Conservation (phyloP, 139 green algal genomes). For the Chlorella ohadii region DNA sequence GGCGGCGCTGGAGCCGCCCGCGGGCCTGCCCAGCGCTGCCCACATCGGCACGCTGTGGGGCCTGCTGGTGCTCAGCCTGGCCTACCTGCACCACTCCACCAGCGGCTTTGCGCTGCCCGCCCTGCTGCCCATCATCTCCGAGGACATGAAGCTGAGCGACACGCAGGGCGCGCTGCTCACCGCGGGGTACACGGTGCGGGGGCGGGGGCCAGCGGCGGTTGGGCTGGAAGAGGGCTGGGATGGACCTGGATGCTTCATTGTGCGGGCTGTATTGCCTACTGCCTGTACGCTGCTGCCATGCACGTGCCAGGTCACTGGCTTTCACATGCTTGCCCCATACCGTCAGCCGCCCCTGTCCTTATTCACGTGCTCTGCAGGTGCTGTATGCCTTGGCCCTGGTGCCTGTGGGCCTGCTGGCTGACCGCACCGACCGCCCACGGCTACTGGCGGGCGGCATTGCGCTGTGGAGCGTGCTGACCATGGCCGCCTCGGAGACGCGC, state of each 20-base stretch:
- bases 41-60: constrained; percentile 70
- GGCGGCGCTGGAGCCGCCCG: neutral
- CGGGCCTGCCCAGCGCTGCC: neutral
- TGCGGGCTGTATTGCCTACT: too few species aligned
- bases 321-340: too few species aligned
- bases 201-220: neutral
- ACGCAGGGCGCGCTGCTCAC: constrained; percentile 68
- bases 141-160: constrained; percentile 79
- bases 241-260: too few species aligned
- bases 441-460: constrained; percentile 75
- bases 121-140: constrained; percentile 83
- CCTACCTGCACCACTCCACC: constrained; percentile 88
- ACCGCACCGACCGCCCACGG: constrained; percentile 71
- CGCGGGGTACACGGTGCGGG: constrained; percentile 63
- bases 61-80: constrained; percentile 72
- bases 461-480: constrained; percentile 76
- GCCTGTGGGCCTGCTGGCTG: constrained; percentile 83
- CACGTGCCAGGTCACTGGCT: too few species aligned
- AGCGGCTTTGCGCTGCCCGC: constrained; percentile 81
- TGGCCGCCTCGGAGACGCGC: constrained; percentile 61
- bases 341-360: neutral
- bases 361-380: constrained; percentile 38
- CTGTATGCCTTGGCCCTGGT: constrained; percentile 88
- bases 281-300: too few species aligned
- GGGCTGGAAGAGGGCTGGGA: too few species aligned